Conservation (phyloP, 129 eudicot species). For the Sambucus nigra region DNA sequence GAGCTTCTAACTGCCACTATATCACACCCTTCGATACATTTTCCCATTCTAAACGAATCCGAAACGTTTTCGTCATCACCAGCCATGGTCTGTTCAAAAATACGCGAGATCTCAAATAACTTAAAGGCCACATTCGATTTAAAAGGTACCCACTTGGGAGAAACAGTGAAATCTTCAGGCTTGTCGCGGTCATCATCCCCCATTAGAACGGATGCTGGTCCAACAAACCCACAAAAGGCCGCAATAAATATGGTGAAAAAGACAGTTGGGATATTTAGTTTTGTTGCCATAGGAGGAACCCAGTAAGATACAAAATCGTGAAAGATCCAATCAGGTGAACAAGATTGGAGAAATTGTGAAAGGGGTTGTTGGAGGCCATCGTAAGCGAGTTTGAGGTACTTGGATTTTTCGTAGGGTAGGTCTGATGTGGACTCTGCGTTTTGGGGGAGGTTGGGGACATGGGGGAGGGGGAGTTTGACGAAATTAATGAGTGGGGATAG, state of each 20-base stretch:
- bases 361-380: constrained; percentile 29
- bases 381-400: constrained; percentile 35
- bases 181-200: background rate
- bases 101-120: background rate
- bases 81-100: too few relatives aligned
- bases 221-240: background rate
- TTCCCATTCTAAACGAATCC: background rate
- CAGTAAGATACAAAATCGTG: constrained; percentile 4
- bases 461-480: constrained; percentile 28
- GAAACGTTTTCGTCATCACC: background rate
- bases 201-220: background rate
- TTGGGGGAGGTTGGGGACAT: constrained; percentile 14
- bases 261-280: background rate
- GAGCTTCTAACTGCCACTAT: background rate
- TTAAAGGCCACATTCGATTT: background rate
- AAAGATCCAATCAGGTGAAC: constrained; percentile 32
- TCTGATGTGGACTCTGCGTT: constrained; percentile 50
- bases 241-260: background rate
- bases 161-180: background rate
- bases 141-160: constrained; percentile 2
- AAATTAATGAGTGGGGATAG: constrained; percentile 20
- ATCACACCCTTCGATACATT: background rate
- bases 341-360: constrained; percentile 18
- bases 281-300: background rate
- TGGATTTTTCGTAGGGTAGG: constrained; percentile 14